These are phyloP conservation scores for Chytriomyces confervae DNA, from an alignment of 192 early-diverging fungal genomes.

Conservation along the genomic window DNA sequence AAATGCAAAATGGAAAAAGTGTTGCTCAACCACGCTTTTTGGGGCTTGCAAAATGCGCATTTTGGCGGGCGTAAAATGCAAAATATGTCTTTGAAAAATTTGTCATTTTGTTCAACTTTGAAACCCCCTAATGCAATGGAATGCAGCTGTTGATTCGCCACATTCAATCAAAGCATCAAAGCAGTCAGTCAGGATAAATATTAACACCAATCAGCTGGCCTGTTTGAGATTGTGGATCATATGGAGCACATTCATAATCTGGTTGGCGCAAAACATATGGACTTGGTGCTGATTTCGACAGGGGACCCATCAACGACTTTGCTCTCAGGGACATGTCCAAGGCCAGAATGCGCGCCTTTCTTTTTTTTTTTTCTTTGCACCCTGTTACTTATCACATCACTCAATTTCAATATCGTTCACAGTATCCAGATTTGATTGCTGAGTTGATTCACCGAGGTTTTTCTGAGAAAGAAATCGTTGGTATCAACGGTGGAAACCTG, in stretches of 20 bases:
- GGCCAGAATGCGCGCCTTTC: slow-evolving; percentile 15
- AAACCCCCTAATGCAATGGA: too few relatives aligned
- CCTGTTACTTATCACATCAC: neutral
- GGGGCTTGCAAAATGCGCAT: too few relatives aligned
- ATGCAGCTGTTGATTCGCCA: too few relatives aligned
- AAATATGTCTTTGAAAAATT: too few relatives aligned
- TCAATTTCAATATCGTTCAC: neutral
- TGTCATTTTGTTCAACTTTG: too few relatives aligned
- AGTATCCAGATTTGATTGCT: slow-evolving; percentile 54
- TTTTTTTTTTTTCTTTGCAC: neutral
- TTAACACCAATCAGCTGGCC: too few relatives aligned
- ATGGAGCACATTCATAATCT: slow-evolving; percentile 59
- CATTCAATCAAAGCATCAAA: too few relatives aligned
- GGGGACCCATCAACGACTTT: slow-evolving; percentile 51
- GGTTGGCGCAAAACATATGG: slow-evolving; percentile 63
- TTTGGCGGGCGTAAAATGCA: too few relatives aligned
- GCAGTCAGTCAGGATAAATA: too few relatives aligned
- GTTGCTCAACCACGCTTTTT: too few relatives aligned
- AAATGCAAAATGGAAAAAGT: too few relatives aligned
- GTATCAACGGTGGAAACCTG: slow-evolving; percentile 52
- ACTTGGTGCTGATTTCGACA: slow-evolving; percentile 71
- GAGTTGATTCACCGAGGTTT: slow-evolving; percentile 48
- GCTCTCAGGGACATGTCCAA: slow-evolving; percentile 67
- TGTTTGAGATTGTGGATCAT: slow-evolving; percentile 58
- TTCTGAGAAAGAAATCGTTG: slow-evolving; percentile 48